Evolutionary conservation across 495 filamentous ascomycete genomes (phyloP), one percentile per base, ranked within the genome.

Genomic region (Penicillium cinerascens): DNA sequence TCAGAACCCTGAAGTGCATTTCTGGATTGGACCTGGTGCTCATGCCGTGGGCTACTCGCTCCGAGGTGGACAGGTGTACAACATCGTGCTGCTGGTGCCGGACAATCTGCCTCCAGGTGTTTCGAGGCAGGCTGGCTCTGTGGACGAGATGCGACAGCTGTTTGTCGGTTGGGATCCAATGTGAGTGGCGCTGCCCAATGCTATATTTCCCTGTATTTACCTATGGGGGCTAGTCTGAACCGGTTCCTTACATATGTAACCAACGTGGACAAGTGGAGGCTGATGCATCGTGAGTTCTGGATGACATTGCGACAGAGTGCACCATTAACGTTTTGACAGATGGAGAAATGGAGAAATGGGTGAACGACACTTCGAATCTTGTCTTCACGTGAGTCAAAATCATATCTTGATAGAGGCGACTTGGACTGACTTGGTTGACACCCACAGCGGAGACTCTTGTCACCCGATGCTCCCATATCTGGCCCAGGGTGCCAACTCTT

Each of bases 401-500:
- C 22, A 5, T 6, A n/a, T 3, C 3, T 51, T n/a, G 0, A 40
- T 9, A 27, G 16, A 1, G 27, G 5, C 21, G 22, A 41, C 26
- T 25, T 23, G 1, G 17, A 13, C 10, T 41, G 5, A 33, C 15
- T 21, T 20, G 21, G 3, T 21, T 20, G 21, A 44, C 9, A 33
- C 1, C 42, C 33, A 33, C n/a, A 73, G 70, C n/a, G 83, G 84
- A 8, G 84, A 87, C 51, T 75, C 80, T 45, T 86, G 83, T 49
- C 84, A 87, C 52, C 83, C 84, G 9, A 87, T 86, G 73, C 73
- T 87, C 16, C 84, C 84, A 15, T 87, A 87, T 50, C 71, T 86
- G 9, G 83, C 84, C 1, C 85, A 87, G 61, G 71, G 72, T 22
- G 78, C 78, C 25, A 76, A 75, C 37, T 72, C 67, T 18, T 72